A percentile compares a stretch with the other conserved stretches of the same genome.
Conservation (phyloP, 129 eudicot genomes). For the Erigeron canadensis region DNA sequence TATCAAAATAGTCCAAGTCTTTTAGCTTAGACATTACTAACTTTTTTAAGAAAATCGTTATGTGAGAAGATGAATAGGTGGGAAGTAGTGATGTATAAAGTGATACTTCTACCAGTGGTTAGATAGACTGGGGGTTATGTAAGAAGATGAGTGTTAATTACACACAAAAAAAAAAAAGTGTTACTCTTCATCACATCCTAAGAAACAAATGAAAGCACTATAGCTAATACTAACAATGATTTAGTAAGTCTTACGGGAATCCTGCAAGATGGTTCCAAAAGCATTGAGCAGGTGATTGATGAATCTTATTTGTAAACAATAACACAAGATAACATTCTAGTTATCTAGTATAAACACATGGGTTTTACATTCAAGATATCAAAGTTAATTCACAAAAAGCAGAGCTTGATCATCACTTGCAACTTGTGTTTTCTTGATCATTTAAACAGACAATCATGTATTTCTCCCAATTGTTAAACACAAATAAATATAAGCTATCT, state of each 20-base stretch:
- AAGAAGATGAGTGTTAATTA: neutral
- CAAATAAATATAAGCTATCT: slow-evolving; percentile 3
- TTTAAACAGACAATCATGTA: slow-evolving; percentile 21
- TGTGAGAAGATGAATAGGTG: neutral
- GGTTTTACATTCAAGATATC: slow-evolving; percentile 22
- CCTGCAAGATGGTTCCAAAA: neutral
- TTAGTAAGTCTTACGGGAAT: neutral
- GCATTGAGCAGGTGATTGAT: slow-evolving; percentile 3
- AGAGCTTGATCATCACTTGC: slow-evolving; percentile 18
- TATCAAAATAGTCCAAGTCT: neutral
- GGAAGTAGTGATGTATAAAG: too few species aligned
- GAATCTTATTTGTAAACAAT: slow-evolving; percentile 26
- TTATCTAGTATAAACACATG: slow-evolving; percentile 25
- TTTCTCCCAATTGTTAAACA: slow-evolving; percentile 12
- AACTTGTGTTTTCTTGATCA: slow-evolving; percentile 25
- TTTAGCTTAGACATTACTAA: neutral
- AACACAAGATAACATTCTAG: slow-evolving; percentile 20
- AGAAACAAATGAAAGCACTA: slow-evolving; percentile 1
- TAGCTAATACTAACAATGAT: neutral
- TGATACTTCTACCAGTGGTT: neutral
- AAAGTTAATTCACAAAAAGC: slow-evolving; percentile 22
- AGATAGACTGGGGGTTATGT: neutral
- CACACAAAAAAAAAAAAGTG: neutral
- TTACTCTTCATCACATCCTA: neutral
- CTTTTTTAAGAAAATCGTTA: neutral